Evolutionary conservation across 306 rosid species (phyloP).

Genomic region (Rubus idaeus): DNA sequence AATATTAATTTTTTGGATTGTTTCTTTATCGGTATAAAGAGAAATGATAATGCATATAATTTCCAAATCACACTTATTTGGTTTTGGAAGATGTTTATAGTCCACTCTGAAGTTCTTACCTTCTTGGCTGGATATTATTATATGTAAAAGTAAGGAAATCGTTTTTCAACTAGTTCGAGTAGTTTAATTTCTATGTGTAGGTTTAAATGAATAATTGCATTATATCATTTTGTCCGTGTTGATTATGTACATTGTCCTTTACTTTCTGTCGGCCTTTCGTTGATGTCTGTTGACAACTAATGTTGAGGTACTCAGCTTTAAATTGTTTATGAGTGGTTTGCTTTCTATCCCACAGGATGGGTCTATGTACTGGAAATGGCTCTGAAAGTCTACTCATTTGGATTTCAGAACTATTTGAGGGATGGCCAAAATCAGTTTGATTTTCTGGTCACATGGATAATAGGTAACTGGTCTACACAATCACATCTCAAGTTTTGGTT

Average conservation of each 20-base stretch:
- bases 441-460: slow-evolving; percentile 73
- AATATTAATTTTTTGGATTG: background rate
- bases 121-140: background rate
- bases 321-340: slow-evolving; percentile 22
- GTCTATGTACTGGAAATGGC: slow-evolving; percentile 85
- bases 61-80: background rate
- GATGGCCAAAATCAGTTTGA: slow-evolving; percentile 95
- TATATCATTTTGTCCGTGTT: background rate
- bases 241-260: background rate
- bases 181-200: background rate
- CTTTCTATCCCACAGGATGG: slow-evolving; percentile 69
- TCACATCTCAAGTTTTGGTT: background rate
- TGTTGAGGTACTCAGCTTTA: background rate
- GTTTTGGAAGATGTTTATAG: background rate
- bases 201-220: background rate
- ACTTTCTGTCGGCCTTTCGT: background rate
- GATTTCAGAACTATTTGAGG: slow-evolving; percentile 91
- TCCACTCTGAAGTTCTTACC: background rate
- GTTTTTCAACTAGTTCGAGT: background rate
- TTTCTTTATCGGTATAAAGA: background rate
- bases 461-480: slow-evolving; percentile 54
- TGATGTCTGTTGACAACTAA: background rate
- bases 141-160: background rate
- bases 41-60: background rate
- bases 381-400: slow-evolving; percentile 74